phyloP scores from a whole-genome alignment of 306 rosid genomes.

The Cucurbita moschata region DNA sequence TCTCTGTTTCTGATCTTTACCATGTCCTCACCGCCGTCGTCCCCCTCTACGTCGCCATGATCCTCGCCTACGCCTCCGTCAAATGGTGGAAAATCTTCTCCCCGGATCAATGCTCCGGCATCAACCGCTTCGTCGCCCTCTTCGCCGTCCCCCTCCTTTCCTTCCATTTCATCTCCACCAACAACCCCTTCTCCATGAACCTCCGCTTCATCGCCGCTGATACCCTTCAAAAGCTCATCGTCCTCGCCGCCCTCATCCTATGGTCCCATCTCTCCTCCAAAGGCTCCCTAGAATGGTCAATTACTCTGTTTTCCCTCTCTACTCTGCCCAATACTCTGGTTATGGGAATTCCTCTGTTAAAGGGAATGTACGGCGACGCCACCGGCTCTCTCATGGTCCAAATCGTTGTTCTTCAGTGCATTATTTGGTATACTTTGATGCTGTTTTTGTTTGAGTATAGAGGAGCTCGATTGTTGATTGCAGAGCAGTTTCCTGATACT shows the following conservation, averaged over 20 bases:
- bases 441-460: constrained; percentile 65
- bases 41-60: constrained; percentile 78
- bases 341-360: constrained; percentile 68
- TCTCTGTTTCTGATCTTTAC: constrained; percentile 43
- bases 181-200: constrained; percentile 73
- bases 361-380: constrained; percentile 63
- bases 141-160: constrained; percentile 79
- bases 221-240: constrained; percentile 45
- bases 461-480: constrained; percentile 63
- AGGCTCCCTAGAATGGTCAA: constrained; percentile 68
- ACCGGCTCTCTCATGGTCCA: constrained; percentile 63
- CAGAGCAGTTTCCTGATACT: constrained; percentile 74
- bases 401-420: constrained; percentile 69
- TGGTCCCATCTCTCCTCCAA: constrained; percentile 44
- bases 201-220: constrained; percentile 66
- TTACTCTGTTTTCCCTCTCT: constrained; percentile 67
- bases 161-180: constrained; percentile 73
- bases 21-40: constrained; percentile 78
- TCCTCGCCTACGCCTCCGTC: constrained; percentile 70
- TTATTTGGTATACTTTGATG: constrained; percentile 74
- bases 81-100: constrained; percentile 88
- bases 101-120: constrained; percentile 80
- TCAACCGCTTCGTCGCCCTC: constrained; percentile 78
- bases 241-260: constrained; percentile 26
- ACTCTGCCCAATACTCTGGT: constrained; percentile 72